A percentile compares a stretch with the other conserved stretches of the same genome.
Conservation (phyloP, 495 filamentous ascomycete species). For the Halenospora varia region DNA sequence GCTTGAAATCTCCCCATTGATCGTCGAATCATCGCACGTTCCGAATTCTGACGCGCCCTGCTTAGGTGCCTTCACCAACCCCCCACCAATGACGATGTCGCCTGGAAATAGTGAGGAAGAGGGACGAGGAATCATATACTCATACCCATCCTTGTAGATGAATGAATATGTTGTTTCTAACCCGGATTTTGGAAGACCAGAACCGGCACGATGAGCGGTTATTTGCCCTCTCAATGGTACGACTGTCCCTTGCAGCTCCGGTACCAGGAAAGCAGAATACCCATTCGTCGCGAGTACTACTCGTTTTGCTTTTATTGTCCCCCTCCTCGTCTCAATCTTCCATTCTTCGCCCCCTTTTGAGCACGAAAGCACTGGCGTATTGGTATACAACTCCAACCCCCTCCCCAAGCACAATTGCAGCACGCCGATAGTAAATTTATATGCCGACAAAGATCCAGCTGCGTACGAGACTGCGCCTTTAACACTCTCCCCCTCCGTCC, state of each 20-base stretch:
- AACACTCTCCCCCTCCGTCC: slow-evolving; percentile 12
- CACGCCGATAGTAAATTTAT: slow-evolving; percentile 59
- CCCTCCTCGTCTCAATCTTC: slow-evolving; percentile 48
- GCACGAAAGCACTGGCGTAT: slow-evolving; percentile 50
- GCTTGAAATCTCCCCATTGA: slow-evolving; percentile 49
- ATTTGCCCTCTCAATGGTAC: slow-evolving; percentile 68
- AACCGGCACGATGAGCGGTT: slow-evolving; percentile 54
- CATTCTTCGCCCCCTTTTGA: slow-evolving; percentile 22
- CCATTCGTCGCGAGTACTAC: slow-evolving; percentile 72
- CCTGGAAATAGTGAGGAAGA: slow-evolving; percentile 37
- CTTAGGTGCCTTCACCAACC: slow-evolving; percentile 43
- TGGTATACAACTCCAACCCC: slow-evolving; percentile 59
- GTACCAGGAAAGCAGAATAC: slow-evolving; percentile 57
- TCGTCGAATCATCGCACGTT: slow-evolving; percentile 52
- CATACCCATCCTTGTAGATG: slow-evolving; percentile 53
- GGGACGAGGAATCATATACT: slow-evolving; percentile 65
- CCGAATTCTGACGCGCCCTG: slow-evolving; percentile 48
- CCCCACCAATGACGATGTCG: slow-evolving; percentile 70
- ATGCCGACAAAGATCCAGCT: slow-evolving; percentile 61
- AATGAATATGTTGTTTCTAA: slow-evolving; percentile 57
- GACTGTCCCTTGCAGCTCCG: slow-evolving; percentile 53
- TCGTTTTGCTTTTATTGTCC: slow-evolving; percentile 45
- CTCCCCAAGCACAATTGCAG: slow-evolving; percentile 44
- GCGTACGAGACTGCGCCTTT: slow-evolving; percentile 52
- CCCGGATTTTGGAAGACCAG: slow-evolving; percentile 35